A percentile compares a stretch with the other conserved stretches of the same genome.
These are phyloP conservation scores for Triadica sebifera DNA, from an alignment of 345 rosid species.

Conservation along the genomic window DNA sequence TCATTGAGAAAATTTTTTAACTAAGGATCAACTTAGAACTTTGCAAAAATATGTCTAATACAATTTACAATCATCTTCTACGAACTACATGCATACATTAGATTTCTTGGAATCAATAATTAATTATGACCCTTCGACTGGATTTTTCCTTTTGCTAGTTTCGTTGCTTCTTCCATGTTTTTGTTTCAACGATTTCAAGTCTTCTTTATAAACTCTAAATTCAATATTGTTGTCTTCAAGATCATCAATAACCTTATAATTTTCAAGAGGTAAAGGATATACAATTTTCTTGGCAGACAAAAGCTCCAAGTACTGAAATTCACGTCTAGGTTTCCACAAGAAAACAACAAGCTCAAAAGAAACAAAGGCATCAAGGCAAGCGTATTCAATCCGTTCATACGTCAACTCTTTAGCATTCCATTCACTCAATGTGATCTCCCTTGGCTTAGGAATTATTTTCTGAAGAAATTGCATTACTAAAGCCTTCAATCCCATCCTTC, in stretches of 20 bases:
- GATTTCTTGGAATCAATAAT: too few species aligned
- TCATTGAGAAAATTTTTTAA: too few species aligned
- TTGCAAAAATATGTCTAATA: too few species aligned
- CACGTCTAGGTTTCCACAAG: neutral
- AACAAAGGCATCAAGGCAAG: slow-evolving; percentile 2
- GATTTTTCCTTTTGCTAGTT: too few species aligned
- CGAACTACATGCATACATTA: too few species aligned
- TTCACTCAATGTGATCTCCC: neutral
- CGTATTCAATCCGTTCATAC: neutral
- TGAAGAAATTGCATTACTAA: neutral
- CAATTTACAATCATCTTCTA: too few species aligned
- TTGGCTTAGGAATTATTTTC: neutral
- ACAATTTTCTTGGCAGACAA: neutral
- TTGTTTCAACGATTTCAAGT: neutral
- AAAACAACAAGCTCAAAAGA: neutral
- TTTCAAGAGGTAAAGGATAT: neutral
- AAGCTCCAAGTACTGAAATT: neutral
- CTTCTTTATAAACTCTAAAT: neutral
- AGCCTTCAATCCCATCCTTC: neutral
- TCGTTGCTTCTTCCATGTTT: too few species aligned
- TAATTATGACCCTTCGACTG: too few species aligned
- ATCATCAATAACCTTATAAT: neutral
- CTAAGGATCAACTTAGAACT: too few species aligned
- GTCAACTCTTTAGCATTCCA: neutral
- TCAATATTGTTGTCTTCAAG: too few species aligned